Conservation (phyloP, 2,329 filamentous ascomycete genomes). For the Ascochyta pisi region DNA sequence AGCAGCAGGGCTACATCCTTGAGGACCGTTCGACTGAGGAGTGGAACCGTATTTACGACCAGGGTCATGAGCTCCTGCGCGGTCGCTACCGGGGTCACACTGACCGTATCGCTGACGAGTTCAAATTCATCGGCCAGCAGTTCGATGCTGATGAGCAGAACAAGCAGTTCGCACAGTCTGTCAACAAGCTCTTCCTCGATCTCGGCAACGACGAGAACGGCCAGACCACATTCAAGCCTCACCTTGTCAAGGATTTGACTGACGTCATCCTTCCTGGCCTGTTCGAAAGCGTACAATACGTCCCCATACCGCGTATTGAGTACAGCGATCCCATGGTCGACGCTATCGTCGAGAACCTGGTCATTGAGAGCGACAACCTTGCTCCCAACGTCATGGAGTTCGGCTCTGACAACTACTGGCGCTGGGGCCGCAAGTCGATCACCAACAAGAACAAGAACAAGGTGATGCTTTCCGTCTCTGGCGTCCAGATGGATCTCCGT, state of each 20-base stretch:
- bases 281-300: conserved; percentile 85
- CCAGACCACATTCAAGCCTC: conserved; percentile 88
- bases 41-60: conserved; percentile 85
- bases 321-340: conserved; percentile 85
- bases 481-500: conserved; percentile 86
- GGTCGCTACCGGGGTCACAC: conserved; percentile 88
- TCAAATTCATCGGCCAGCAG: conserved; percentile 87
- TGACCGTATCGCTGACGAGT: conserved; percentile 83
- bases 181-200: conserved; percentile 87
- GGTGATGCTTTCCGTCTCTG: conserved; percentile 83
- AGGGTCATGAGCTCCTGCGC: conserved; percentile 84
- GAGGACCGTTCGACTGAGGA: conserved; percentile 79
- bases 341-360: conserved; percentile 89
- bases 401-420: conserved; percentile 90
- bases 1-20: conserved; percentile 90
- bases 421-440: conserved; percentile 90
- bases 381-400: conserved; percentile 92
- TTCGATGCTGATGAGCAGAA: conserved; percentile 91
- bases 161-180: conserved; percentile 74
- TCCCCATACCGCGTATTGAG: conserved; percentile 93
- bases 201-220: conserved; percentile 88
- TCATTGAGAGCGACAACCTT: conserved; percentile 95
- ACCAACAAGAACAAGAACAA: conserved; percentile 82
- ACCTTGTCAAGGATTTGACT: conserved; percentile 86
- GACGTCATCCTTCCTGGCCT: conserved; percentile 84